These are phyloP conservation scores for Ascochyta lentis DNA, from an alignment of 2,329 filamentous ascomycete genomes.

Conservation along the genomic window DNA sequence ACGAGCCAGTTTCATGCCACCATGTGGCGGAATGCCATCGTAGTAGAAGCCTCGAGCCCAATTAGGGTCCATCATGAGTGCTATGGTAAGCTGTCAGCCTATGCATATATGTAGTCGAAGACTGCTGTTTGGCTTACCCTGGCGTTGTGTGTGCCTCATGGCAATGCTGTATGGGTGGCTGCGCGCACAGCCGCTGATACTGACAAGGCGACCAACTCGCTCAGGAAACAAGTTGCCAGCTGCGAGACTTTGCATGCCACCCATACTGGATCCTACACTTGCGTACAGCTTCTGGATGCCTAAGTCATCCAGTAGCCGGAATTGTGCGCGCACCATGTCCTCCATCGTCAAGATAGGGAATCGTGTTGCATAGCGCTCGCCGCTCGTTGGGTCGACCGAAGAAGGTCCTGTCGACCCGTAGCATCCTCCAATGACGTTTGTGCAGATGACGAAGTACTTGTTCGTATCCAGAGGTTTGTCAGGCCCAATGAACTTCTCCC, in stretches of 20 bases:
- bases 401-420: slow-evolving; percentile 94
- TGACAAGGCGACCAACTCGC: slow-evolving; percentile 81
- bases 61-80: slow-evolving; percentile 98
- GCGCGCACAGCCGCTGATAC: slow-evolving; percentile 90
- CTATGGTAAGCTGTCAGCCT: slow-evolving; percentile 48
- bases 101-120: background rate
- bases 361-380: slow-evolving; percentile 86
- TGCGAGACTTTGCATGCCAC: slow-evolving; percentile 95
- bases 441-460: slow-evolving; percentile 93
- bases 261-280: slow-evolving; percentile 96
- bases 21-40: slow-evolving; percentile 83
- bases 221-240: slow-evolving; percentile 84
- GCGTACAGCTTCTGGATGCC: slow-evolving; percentile 82
- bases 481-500: slow-evolving; percentile 97
- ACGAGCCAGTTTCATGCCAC: slow-evolving; percentile 95
- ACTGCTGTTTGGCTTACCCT: slow-evolving; percentile 56
- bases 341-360: slow-evolving; percentile 96
- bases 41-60: slow-evolving; percentile 95
- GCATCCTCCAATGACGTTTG: slow-evolving; percentile 94
- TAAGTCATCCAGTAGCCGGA: slow-evolving; percentile 81
- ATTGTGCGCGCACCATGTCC: slow-evolving; percentile 97
- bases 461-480: slow-evolving; percentile 84
- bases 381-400: slow-evolving; percentile 86
- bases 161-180: slow-evolving; percentile 98
- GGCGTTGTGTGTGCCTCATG: slow-evolving; percentile 96